These are phyloP conservation scores for Podaxis mareebaensis DNA, from an alignment of 768 basidiomycete genomes.

Conservation along the genomic window DNA sequence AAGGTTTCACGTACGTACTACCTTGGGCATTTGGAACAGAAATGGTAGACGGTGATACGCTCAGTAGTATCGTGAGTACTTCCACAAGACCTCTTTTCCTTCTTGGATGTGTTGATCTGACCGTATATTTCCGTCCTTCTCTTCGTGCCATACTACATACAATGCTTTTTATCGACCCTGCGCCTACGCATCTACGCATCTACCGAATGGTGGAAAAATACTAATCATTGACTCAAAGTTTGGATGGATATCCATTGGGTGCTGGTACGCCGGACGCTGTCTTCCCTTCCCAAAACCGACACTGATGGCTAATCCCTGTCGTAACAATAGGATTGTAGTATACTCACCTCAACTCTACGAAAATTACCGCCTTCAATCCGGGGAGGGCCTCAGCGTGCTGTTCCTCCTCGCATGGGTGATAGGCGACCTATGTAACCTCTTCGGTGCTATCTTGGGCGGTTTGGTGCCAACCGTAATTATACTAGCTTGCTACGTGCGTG, in stretches of 20 bases:
- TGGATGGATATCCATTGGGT: slow-evolving; percentile 87
- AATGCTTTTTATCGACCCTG: neutral
- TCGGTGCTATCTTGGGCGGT: slow-evolving; percentile 69
- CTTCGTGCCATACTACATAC: neutral
- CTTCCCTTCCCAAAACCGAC: neutral
- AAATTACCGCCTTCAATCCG: slow-evolving; percentile 84
- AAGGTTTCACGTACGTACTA: neutral
- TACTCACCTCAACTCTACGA: slow-evolving; percentile 89
- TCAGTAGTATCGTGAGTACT: slow-evolving; percentile 12
- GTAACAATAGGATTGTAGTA: slow-evolving; percentile 71
- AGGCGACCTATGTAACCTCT: slow-evolving; percentile 76
- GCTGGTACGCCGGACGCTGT: slow-evolving; percentile 52
- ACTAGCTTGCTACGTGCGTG: slow-evolving; percentile 79
- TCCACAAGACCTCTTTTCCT: neutral
- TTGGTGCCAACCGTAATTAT: slow-evolving; percentile 89
- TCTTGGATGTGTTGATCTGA: neutral
- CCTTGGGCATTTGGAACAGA: neutral
- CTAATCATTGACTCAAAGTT: slow-evolving; percentile 44
- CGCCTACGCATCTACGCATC: slow-evolving; percentile 3
- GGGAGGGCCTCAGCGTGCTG: slow-evolving; percentile 83
- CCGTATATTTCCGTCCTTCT: neutral
- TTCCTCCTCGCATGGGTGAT: slow-evolving; percentile 84
- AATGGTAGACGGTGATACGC: slow-evolving; percentile 2
- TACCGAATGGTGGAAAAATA: neutral
- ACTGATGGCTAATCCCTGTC: neutral